A percentile compares a stretch with the other conserved stretches of the same genome.
phyloP scores from a whole-genome alignment of 176 grass and related monocot genomes.

The Puya raimondii region DNA sequence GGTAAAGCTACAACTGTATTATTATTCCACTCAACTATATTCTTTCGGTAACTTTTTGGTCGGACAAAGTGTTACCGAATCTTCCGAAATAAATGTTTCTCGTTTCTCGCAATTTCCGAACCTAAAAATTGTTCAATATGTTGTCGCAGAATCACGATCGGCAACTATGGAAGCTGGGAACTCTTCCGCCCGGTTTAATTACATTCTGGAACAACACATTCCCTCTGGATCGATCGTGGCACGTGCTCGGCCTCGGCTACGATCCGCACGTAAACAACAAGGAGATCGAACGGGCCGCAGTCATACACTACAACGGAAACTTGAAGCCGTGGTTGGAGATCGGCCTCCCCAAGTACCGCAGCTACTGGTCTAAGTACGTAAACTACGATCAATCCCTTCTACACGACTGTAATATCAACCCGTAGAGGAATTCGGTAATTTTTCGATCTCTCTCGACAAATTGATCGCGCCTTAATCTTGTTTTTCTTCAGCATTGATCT shows the following conservation, averaged over 20 bases:
- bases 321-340: constrained; percentile 14
- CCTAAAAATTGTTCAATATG: not conserved
- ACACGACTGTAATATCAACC: not conserved
- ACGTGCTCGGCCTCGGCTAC: constrained; percentile 10
- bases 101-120: not conserved
- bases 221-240: constrained; percentile 7
- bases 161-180: constrained; percentile 8
- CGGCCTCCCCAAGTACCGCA: not conserved
- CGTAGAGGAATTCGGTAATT: not conserved
- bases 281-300: constrained; percentile 6
- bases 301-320: constrained; percentile 14
- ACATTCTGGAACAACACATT: constrained; percentile 7
- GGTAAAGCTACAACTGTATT: too few relatives aligned
- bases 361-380: constrained; percentile 14
- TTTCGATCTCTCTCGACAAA: not conserved
- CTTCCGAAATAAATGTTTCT: too few relatives aligned
- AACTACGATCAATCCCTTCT: not conserved
- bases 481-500: not conserved
- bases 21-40: too few relatives aligned
- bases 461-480: not conserved
- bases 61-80: too few relatives aligned
- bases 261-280: not conserved
- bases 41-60: too few relatives aligned
- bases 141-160: constrained; percentile 10
- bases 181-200: constrained; percentile 8